phyloP scores from a whole-genome alignment of 2,329 filamentous ascomycete genomes.

The Neopestalotiopsis sp. region DNA sequence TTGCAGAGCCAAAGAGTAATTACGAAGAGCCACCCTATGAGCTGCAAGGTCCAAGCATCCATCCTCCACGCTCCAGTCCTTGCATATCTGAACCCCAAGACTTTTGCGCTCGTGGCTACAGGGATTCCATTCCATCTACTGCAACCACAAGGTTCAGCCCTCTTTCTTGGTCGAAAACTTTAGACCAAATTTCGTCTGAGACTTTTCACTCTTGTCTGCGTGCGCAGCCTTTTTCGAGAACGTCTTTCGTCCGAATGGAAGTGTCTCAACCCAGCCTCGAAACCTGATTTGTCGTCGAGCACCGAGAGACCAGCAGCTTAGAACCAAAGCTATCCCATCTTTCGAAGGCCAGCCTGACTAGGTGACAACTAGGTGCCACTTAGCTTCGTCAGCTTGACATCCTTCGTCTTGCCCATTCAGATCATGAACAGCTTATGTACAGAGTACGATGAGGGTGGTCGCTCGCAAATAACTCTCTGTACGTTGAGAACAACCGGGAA shows the following conservation, averaged over 20 bases:
- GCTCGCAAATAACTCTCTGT: not conserved
- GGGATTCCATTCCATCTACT: not conserved
- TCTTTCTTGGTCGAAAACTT: not conserved
- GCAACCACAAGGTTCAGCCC: conserved; percentile 1
- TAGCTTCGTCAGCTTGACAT: not conserved
- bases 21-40: not conserved
- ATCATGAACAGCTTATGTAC: not conserved
- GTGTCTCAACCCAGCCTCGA: too few species aligned
- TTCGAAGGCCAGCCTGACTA: not conserved
- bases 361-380: not conserved
- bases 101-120: not conserved
- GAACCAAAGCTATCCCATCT: not conserved
- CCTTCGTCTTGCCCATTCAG: not conserved
- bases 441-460: not conserved
- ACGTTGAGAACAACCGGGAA: too few species aligned
- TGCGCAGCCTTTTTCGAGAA: too few species aligned
- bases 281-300: too few species aligned
- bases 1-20: too few species aligned
- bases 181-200: not conserved
- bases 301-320: too few species aligned
- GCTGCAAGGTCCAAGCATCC: not conserved
- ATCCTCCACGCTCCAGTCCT: not conserved
- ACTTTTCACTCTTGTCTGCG: not conserved
- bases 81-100: not conserved
- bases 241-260: too few species aligned